Conservation (phyloP, 352 stramenopile genomes). For the Blastocystis sp. region DNA sequence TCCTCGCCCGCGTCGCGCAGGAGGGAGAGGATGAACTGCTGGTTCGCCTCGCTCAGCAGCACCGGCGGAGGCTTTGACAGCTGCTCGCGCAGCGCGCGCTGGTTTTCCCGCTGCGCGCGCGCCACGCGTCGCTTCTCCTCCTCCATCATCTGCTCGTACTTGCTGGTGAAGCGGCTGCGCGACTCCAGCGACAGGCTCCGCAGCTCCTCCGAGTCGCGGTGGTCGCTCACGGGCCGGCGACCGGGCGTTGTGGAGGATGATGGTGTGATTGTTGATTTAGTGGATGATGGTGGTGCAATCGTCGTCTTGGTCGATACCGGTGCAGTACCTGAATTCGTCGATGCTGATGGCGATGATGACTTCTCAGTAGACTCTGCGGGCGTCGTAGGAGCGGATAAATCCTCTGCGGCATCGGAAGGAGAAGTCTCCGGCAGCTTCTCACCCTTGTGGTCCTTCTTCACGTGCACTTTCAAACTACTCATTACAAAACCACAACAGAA, state of each 20-base stretch:
- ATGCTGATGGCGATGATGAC: no score
- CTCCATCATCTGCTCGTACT: constrained; percentile 59
- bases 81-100: constrained; percentile 49
- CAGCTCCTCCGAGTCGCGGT: not conserved
- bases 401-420: constrained; percentile 8
- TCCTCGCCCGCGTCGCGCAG: not conserved
- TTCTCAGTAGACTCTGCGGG: no score
- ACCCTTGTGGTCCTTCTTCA: constrained; percentile 58
- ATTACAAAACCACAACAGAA: not conserved
- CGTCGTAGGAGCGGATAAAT: not conserved
- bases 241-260: not conserved
- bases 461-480: constrained; percentile 56
- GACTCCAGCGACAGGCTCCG: constrained; percentile 45
- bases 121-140: constrained; percentile 51
- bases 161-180: constrained; percentile 53
- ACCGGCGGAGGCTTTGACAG: constrained; percentile 50
- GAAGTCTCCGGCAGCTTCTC: constrained; percentile 34
- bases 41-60: constrained; percentile 57
- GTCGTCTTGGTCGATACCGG: not conserved
- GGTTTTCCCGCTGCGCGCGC: not conserved
- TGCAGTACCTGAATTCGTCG: not conserved
- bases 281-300: no score
- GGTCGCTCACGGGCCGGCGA: not conserved
- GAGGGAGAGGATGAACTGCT: constrained; percentile 18
- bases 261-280: no score